phyloP scores from a whole-genome alignment of 2,329 filamentous ascomycete species.

The Diatrype stigma region DNA sequence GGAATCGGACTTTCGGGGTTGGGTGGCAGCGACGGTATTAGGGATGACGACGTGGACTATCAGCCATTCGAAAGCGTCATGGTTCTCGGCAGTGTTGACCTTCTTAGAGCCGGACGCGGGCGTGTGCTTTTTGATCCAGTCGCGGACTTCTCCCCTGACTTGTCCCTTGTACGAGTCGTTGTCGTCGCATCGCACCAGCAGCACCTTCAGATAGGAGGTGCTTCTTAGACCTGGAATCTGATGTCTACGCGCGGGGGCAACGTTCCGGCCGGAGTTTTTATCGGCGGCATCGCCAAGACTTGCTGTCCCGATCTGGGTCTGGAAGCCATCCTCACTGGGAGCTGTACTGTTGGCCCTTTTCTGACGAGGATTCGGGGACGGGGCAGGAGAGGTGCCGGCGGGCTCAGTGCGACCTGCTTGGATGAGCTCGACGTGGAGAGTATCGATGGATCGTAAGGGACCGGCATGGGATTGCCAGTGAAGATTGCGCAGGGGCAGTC shows the following conservation, averaged over 20 bases:
- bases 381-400: constrained; percentile 29
- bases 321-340: constrained; percentile 55
- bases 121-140: constrained; percentile 83
- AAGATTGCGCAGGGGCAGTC: constrained; percentile 82
- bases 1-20: constrained; percentile 60
- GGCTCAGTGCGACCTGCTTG: constrained; percentile 48
- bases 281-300: constrained; percentile 36
- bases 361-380: constrained; percentile 31
- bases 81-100: constrained; percentile 74
- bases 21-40: constrained; percentile 74
- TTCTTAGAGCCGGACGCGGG: constrained; percentile 55
- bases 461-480: constrained; percentile 96
- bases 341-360: constrained; percentile 25
- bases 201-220: constrained; percentile 90
- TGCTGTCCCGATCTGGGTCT: constrained; percentile 43
- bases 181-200: constrained; percentile 88
- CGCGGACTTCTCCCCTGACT: constrained; percentile 72
- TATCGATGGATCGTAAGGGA: constrained; percentile 87
- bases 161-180: constrained; percentile 87
- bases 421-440: constrained; percentile 85
- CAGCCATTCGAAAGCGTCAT: constrained; percentile 95
- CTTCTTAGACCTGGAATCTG: constrained; percentile 92
- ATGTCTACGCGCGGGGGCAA: constrained; percentile 62
- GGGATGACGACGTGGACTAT: constrained; percentile 90
- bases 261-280: constrained; percentile 30